Conservation (phyloP, 495 filamentous ascomycete genomes). For the Niebla homalea region DNA sequence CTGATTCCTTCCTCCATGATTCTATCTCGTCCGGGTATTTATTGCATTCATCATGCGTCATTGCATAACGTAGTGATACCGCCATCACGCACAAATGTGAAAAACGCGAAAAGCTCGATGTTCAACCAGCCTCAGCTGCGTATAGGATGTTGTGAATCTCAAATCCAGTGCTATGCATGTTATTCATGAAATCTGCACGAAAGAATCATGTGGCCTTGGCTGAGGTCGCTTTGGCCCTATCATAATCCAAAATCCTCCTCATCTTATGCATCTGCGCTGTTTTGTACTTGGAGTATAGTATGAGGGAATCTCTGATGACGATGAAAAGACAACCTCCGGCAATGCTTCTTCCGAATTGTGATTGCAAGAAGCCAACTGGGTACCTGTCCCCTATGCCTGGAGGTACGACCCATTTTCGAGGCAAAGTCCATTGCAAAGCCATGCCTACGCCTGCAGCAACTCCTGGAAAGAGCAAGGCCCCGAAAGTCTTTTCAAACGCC, state of each 20-base stretch:
- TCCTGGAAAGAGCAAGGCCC: conserved; percentile 49
- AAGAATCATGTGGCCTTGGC: too few relatives aligned
- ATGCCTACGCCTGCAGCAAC: conserved; percentile 55
- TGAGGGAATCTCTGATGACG: conserved; percentile 59
- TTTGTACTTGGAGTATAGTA: conserved; percentile 63
- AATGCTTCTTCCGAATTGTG: conserved; percentile 65
- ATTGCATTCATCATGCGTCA: too few relatives aligned
- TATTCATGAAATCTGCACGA: neutral
- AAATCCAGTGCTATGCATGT: neutral
- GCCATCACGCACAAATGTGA: too few relatives aligned
- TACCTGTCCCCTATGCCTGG: conserved; percentile 22
- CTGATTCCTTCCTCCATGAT: too few relatives aligned
- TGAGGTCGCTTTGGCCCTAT: conserved; percentile 23
- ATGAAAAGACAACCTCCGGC: conserved; percentile 71
- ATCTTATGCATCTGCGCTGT: conserved; percentile 53
- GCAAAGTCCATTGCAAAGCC: conserved; percentile 47
- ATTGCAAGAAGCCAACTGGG: conserved; percentile 50
- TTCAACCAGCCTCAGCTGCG: too few relatives aligned
- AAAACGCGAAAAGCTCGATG: too few relatives aligned
- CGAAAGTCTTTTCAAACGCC: conserved; percentile 43
- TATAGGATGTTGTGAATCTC: too few relatives aligned
- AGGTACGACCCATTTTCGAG: conserved; percentile 46
- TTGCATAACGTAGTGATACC: too few relatives aligned
- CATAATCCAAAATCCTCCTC: conserved; percentile 55
- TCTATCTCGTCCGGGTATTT: too few relatives aligned